Evolutionary conservation across 495 filamentous ascomycete species (phyloP), one percentile per base, ranked within the genome.

Genomic region (Aspergillus ostianus): DNA sequence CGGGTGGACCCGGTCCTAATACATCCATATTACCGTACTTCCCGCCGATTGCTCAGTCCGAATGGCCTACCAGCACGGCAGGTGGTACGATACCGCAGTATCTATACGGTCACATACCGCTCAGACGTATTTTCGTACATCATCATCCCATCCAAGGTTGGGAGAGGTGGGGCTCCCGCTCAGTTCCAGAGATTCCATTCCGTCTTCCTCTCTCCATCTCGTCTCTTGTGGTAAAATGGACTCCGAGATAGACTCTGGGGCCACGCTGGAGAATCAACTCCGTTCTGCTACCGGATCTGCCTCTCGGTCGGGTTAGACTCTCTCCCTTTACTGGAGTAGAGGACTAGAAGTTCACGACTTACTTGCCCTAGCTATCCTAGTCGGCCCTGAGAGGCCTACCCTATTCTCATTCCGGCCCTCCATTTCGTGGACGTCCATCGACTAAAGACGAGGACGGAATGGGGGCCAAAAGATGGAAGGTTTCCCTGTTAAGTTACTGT

Each of bases 161-260:
- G 27, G 2, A 26, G 51, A 26, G 58, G 63, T 61, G 64, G 61
- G 58, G 41, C 55, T 53, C 57, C 56, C 56, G 61, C 47, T 52
- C 12, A 63, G 47, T 63, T 59, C 61, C 62, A 64, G 58, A 60
- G 58, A 64, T 60, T 64, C 54, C 58, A 55, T 51, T 64, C 47
- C 26, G 46, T 41, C 15, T 56, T 26, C 26, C 44, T 41, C 20
- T 47, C 30, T 21, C 53, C 30, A 23, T n/a, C 17, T 26, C 23
- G 9, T 30, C 20, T n/a, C 20, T 52, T 52, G 23, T 52, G 21
- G 20, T 23, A 51, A 4, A 26, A 26, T 29, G 44, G 7, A 27
- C 52, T 20, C 50, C 15, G 6, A 32, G 2, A 32, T 32, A 32
- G 29, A 32, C 29, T 32, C 29, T 32, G 41, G 41, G 59, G 32